Evolutionary conservation across 257 asterid species (phyloP), one percentile per base, ranked within the genome.

Genomic region (Solanum piurae): DNA sequence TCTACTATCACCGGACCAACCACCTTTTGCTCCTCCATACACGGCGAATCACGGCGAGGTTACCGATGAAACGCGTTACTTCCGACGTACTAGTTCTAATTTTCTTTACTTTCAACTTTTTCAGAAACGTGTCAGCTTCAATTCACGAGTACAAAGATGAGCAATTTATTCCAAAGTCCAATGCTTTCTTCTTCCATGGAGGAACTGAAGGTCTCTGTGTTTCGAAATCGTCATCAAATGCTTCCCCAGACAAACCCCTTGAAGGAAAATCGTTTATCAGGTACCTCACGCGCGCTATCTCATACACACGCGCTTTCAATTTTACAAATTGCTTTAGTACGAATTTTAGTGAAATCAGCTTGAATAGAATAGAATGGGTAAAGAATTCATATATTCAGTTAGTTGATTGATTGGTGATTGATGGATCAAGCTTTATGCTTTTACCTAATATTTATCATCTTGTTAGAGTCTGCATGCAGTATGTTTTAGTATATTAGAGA

Each of bases 131-230:
- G 27, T 62, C 73, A 23, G 88, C 92, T 79, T 87, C 92, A 44
- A 83, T 90, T 87, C 92, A 90, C 89, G 89, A 88, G 25, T 90
- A 90, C 87, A 60, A 86, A 36, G 52, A 90, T 23, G 89, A 88
- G 52, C 89, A 38, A n/a, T 90, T 90, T 49, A n/a, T 62, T 27
- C 92, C 87, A 5, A 89, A 90, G 74, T 88, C 91, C 60, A 90
- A 88, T n/a, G 89, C 92, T 64, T 88, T 88, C 88, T 88, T 90
- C 87, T 87, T 90, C 89, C 88, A 88, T 29, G 92, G 92, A 2
- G 92, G 92, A 18, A 87, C 44, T 66, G 92, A 90, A 9, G 92
- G 91, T 62, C 88, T 90, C 23, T 85, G 84, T 64, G 92, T 90
- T n/a, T 69, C 92, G 3, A 79, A 79, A 58, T 42, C 86, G 4